Base-by-base conservation (phyloP, 1,284 basidiomycete genomes). In the Rhodotorula sp. region DNA sequence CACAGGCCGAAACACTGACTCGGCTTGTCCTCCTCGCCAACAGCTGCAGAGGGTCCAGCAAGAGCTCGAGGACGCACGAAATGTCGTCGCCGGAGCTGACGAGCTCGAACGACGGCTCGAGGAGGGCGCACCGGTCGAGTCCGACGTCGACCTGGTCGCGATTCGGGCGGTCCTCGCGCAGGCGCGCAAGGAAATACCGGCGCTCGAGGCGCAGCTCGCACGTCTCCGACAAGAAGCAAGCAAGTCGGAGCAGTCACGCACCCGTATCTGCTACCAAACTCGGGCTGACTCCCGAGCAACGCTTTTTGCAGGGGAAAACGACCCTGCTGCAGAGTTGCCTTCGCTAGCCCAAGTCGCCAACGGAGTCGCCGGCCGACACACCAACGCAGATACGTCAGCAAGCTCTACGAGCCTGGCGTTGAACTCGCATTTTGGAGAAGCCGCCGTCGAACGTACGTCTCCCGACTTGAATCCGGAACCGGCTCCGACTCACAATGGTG, bases 11-110 rank as follows among this genome's bases (percentile, higher is more conserved):
- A 21, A 14, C 23, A 52, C 50, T 52, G 50, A 52, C 28, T 5
- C 45, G 38, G 38, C 38, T 43, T 43, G 38, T 43, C 38, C 38
- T 14, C 38, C 38, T 43, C 43, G 7, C 59, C 19, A 18, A 19
- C 66, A 67, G 66, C 66, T 67, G 54, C 45, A 47, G 5, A 5
- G 4, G 1, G 45, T 67, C n/a, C 60, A 16, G 23, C 31, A 38
- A 6, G 60, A 62, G 45, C 66, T 67, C 18, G 60, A 67, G 23
- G 66, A 67, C n/a, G 52, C 59, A 0, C 57, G 50, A 34, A 60
- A 59, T 43, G 49, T 66, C 19, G 58, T 48, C 28, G 45, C 54
- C 14, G 59, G 65, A 2, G 65, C 65, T 2, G 59, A 47, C 4
- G 59, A 45, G 2, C 52, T 66, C 28, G 64, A 34, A 3, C 48